These are phyloP conservation scores for Simplicillium aogashimaense DNA, from an alignment of 2,329 filamentous ascomycete species.

Conservation along the genomic window DNA sequence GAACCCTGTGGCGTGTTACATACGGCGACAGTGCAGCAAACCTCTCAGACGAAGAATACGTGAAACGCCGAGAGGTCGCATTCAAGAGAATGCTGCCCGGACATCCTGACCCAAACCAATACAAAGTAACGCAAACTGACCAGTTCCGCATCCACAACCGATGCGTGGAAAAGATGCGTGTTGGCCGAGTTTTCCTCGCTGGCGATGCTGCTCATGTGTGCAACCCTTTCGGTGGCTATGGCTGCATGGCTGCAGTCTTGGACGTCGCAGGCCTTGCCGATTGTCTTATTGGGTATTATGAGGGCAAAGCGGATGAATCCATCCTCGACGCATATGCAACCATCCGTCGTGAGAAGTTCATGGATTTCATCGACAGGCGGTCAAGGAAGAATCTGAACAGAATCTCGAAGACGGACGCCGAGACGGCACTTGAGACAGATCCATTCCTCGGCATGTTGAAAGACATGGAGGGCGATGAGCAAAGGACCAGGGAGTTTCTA, in stretches of 20 bases:
- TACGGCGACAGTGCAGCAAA: constrained; percentile 36
- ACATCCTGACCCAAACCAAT: constrained; percentile 1
- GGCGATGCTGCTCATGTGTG: constrained; percentile 1
- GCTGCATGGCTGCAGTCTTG: neutral
- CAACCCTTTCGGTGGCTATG: neutral
- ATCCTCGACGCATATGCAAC: neutral
- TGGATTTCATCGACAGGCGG: neutral
- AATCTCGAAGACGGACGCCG: neutral
- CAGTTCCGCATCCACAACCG: constrained; percentile 1
- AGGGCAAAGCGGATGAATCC: neutral
- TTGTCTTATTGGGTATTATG: neutral
- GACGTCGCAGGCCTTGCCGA: constrained; percentile 1
- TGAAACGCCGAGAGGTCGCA: constrained; percentile 3
- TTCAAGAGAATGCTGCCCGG: constrained; percentile 1
- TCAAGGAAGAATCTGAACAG: neutral
- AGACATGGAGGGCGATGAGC: neutral
- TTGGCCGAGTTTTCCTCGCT: neutral
- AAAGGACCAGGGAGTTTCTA: neutral
- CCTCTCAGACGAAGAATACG: constrained; percentile 27
- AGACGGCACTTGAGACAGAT: constrained; percentile 1
- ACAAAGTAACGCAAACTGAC: neutral
- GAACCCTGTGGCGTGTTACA: constrained; percentile 39
- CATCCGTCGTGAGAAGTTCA: neutral
- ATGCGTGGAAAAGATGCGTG: neutral
- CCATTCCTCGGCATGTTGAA: neutral